These are phyloP conservation scores for Chloris gayana DNA, from an alignment of 176 grass and related monocot species.

Conservation along the genomic window DNA sequence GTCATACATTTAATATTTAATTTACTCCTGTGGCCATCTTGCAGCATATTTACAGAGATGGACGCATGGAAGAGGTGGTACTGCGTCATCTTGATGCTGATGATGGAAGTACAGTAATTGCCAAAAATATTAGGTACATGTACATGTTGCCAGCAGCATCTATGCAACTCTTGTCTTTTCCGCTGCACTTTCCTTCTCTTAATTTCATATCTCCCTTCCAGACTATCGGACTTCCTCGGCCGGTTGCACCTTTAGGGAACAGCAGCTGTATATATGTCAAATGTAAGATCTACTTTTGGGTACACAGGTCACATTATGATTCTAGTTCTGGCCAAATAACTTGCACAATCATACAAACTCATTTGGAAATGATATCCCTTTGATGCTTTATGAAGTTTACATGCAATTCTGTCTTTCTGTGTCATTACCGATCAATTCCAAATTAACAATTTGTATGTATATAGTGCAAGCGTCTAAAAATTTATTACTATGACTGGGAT, in stretches of 20 bases:
- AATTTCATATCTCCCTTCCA: constrained; percentile 39
- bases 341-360: background rate
- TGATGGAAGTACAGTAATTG: constrained; percentile 89
- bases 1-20: background rate
- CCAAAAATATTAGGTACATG: constrained; percentile 88
- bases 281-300: constrained; percentile 32
- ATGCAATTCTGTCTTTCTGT: background rate
- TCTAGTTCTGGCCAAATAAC: constrained; percentile 24
- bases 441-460: constrained; percentile 4
- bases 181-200: constrained; percentile 2
- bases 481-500: background rate
- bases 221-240: constrained; percentile 78
- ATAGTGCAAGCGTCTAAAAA: background rate
- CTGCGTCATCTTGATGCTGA: constrained; percentile 94
- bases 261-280: constrained; percentile 35
- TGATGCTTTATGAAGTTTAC: background rate
- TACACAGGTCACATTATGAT: background rate
- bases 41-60: constrained; percentile 95
- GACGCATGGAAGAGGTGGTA: constrained; percentile 81
- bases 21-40: constrained; percentile 31
- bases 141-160: constrained; percentile 17
- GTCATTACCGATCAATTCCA: background rate
- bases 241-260: constrained; percentile 63
- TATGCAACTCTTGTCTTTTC: constrained; percentile 6
- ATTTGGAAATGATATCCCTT: background rate